These are phyloP conservation scores for Schizochytrium sp. DNA, from an alignment of 108 stramenopile genomes.

Conservation along the genomic window DNA sequence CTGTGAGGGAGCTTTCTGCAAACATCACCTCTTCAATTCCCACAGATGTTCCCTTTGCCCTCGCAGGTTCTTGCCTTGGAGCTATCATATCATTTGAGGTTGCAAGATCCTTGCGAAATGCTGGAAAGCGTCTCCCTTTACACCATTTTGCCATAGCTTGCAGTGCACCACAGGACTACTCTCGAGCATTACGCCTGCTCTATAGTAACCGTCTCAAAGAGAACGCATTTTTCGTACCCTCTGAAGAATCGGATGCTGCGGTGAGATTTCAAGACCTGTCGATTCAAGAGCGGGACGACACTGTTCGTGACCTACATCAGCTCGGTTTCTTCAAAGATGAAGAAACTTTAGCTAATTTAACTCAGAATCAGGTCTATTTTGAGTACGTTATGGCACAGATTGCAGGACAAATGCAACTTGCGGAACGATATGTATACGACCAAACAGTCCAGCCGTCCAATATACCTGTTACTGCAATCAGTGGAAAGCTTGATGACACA, in stretches of 20 bases:
- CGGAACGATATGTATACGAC: slow-evolving; percentile 1
- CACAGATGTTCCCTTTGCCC: slow-evolving; percentile 16
- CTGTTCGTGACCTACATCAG: slow-evolving; percentile 6
- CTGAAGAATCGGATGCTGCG: slow-evolving; percentile 32
- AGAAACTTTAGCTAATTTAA: slow-evolving; percentile 11
- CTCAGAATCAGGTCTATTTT: slow-evolving; percentile 45
- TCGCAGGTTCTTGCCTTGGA: slow-evolving; percentile 55
- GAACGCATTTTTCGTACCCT: slow-evolving; percentile 48
- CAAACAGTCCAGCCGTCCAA: background rate
- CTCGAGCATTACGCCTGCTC: slow-evolving; percentile 34
- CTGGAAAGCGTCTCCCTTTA: background rate
- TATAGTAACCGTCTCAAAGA: slow-evolving; percentile 51
- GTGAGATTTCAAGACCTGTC: slow-evolving; percentile 5
- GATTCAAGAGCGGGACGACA: background rate
- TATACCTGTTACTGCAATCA: background rate
- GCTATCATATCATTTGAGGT: slow-evolving; percentile 41
- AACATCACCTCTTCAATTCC: background rate
- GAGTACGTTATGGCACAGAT: slow-evolving; percentile 54
- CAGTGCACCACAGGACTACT: slow-evolving; percentile 35
- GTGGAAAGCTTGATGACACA: slow-evolving; percentile 43
- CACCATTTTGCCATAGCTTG: slow-evolving; percentile 39
- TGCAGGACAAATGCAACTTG: slow-evolving; percentile 57
- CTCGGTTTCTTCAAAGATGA: slow-evolving; percentile 54
- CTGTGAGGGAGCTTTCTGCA: background rate
- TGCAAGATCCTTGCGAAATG: background rate